Evolutionary conservation across 169 alveolate genomes (phyloP).

Genomic region (Babesia microti): DNA sequence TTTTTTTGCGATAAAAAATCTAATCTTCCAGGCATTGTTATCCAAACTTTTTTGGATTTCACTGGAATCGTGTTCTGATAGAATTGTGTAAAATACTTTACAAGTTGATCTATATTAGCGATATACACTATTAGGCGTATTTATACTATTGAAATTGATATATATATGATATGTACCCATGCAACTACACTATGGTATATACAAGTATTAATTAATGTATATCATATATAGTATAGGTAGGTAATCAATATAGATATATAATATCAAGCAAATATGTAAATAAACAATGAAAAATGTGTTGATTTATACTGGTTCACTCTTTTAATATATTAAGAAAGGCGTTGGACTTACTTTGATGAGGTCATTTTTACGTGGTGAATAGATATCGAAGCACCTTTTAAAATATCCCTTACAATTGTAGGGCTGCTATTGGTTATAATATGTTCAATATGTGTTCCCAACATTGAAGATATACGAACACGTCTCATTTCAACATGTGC

Average conservation of each 20-base stretch:
- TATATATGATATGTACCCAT: no score
- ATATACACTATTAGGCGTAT: no score
- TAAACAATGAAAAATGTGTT: no score
- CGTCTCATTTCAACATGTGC: slow-evolving; percentile 53
- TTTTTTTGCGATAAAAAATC: slow-evolving; percentile 55
- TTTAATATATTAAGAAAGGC: no score
- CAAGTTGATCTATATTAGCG: slow-evolving; percentile 23
- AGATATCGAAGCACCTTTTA: slow-evolving; percentile 52
- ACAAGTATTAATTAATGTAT: no score
- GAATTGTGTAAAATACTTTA: slow-evolving; percentile 51
- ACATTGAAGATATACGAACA: slow-evolving; percentile 45
- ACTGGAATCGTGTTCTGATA: slow-evolving; percentile 31
- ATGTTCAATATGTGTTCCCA: slow-evolving; percentile 56
- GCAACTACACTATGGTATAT: no score
- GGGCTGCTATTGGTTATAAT: slow-evolving; percentile 51
- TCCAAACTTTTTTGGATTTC: slow-evolving; percentile 44
- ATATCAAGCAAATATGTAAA: no score
- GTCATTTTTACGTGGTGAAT: slow-evolving; percentile 59
- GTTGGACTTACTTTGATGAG: slow-evolving; percentile 40
- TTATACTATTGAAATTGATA: no score
- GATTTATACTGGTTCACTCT: no score
- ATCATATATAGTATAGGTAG: no score
- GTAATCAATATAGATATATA: no score
- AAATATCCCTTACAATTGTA: slow-evolving; percentile 29
- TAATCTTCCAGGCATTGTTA: slow-evolving; percentile 36